These are phyloP conservation scores for Boletus mariae DNA, from an alignment of 1,284 basidiomycete genomes.

Conservation along the genomic window DNA sequence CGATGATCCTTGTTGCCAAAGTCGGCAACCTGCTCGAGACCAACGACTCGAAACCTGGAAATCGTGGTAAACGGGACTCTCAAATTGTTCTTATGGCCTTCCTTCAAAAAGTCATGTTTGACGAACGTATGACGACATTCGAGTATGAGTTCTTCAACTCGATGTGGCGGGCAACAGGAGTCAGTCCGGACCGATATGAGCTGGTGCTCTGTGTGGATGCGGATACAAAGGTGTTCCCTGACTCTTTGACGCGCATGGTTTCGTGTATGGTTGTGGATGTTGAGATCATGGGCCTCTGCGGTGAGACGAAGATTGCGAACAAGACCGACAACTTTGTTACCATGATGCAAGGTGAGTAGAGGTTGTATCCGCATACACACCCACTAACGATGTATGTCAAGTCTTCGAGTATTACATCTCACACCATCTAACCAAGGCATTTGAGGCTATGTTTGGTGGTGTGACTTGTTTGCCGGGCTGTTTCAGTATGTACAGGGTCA, in stretches of 20 bases:
- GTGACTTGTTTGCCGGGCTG: conserved; percentile 99
- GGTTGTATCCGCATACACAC: background rate
- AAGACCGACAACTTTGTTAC: conserved; percentile 98
- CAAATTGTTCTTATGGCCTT: conserved; percentile 98
- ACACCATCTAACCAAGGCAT: conserved; percentile 97
- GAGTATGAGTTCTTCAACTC: conserved; percentile 99
- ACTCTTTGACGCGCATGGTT: conserved; percentile 88
- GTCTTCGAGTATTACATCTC: conserved; percentile 99
- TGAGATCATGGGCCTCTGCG: conserved; percentile 98
- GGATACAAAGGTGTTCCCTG: conserved; percentile 96
- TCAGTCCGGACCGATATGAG: conserved; percentile 96
- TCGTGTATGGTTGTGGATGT: conserved; percentile 94
- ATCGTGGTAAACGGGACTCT: conserved; percentile 97
- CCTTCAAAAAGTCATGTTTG: conserved; percentile 98
- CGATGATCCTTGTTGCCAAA: conserved; percentile 94
- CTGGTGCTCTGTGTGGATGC: conserved; percentile 97
- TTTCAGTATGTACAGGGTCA: conserved; percentile 99
- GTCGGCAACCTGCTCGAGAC: conserved; percentile 88
- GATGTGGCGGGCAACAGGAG: conserved; percentile 90
- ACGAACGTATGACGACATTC: conserved; percentile 98
- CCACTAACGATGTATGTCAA: conserved; percentile 28
- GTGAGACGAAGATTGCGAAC: conserved; percentile 99
- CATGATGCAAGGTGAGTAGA: conserved; percentile 85
- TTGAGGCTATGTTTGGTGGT: conserved; percentile 99
- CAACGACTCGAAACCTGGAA: conserved; percentile 91